Conservation (phyloP, 1,284 basidiomycete species). For the Malassezia furfur region DNA sequence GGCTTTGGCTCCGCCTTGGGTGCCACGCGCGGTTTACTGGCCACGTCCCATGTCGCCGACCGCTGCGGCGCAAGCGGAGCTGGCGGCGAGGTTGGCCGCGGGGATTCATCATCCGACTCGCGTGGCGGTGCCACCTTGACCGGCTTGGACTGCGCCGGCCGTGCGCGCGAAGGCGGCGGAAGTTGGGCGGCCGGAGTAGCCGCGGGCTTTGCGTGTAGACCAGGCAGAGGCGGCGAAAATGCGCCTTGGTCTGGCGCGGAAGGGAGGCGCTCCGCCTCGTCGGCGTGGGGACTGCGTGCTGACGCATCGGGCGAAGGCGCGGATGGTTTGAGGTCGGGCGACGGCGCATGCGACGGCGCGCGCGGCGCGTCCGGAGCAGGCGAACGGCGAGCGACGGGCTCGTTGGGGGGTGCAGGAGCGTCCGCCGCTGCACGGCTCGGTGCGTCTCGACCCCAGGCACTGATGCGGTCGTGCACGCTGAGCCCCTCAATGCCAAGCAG, state of each 20-base stretch:
- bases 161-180: background rate
- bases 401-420: no score
- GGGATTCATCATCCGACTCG: no score
- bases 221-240: no score
- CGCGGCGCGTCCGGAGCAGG: no score
- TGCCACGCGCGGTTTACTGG: background rate
- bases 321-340: no score
- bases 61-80: background rate
- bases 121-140: background rate
- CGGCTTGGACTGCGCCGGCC: background rate
- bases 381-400: no score
- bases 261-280: background rate
- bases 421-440: no score
- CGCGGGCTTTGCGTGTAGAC: no score
- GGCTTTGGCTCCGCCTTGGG: background rate
- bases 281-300: no score
- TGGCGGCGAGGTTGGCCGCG: background rate
- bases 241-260: no score
- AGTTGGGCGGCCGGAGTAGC: background rate
- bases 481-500: slow-evolving; percentile 5
- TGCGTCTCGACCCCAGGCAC: background rate
- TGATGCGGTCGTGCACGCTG: background rate
- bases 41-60: slow-evolving; percentile 12
- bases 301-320: no score
- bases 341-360: no score